Percentiles rank a stretch among this genome's conserved stretches.
Conservation (phyloP, 225 moss, liverwort and hornwort species). For the Antitrichia curtipendula region DNA sequence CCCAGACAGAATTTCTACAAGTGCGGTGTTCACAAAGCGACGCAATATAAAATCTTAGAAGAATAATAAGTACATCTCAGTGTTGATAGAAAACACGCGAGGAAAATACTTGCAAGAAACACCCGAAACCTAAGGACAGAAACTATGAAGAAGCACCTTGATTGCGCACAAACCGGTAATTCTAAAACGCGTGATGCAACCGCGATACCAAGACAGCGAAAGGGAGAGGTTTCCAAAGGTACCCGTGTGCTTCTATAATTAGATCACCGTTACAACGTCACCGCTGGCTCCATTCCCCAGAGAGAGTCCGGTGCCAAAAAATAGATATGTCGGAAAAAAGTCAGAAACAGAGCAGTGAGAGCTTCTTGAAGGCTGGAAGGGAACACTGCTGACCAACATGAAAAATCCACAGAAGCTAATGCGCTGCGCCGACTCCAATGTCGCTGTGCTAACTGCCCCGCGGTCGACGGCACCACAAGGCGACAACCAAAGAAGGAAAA, state of each 20-base stretch:
- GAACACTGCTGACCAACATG: neutral
- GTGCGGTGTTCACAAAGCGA: neutral
- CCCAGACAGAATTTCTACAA: neutral
- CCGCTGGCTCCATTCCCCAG: neutral
- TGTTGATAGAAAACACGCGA: neutral
- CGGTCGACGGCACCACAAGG: neutral
- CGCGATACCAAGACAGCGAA: neutral
- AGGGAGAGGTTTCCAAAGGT: neutral
- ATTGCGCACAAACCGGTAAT: neutral
- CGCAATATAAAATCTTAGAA: neutral
- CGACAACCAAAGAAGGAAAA: neutral
- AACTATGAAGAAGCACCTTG: neutral
- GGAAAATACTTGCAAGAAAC: neutral
- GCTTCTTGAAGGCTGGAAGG: neutral
- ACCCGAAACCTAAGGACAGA: neutral
- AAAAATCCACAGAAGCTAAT: neutral
- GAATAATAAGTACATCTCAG: neutral
- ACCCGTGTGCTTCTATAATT: neutral
- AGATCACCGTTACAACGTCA: neutral
- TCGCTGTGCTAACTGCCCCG: neutral
- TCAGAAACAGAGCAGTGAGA: neutral
- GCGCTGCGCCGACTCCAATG: neutral
- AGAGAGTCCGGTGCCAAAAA: neutral
- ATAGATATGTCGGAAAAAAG: neutral
- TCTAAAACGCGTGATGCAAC: neutral